These are phyloP conservation scores for Claviceps sp. DNA, from an alignment of 2,329 filamentous ascomycete species.

Conservation along the genomic window DNA sequence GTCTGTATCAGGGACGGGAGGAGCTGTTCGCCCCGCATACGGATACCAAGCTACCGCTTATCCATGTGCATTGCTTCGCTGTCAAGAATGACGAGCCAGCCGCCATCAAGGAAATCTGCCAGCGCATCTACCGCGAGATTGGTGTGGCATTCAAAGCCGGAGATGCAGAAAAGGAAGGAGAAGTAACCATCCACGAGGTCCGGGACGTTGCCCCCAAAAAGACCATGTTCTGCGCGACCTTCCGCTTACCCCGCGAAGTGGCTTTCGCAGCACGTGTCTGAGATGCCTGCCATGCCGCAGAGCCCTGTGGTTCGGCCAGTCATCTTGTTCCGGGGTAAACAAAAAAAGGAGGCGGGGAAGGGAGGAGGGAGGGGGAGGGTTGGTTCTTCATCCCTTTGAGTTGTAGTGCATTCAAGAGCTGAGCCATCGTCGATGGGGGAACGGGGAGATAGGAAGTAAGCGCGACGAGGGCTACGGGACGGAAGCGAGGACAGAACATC, in stretches of 20 bases:
- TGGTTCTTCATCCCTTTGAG: neutral
- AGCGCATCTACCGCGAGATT: slow-evolving; percentile 27
- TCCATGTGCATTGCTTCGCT: slow-evolving; percentile 93
- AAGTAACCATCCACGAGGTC: slow-evolving; percentile 53
- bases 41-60: slow-evolving; percentile 52
- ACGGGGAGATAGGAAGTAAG: no score
- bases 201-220: slow-evolving; percentile 86
- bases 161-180: slow-evolving; percentile 31
- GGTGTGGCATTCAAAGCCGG: slow-evolving; percentile 27
- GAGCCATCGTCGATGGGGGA: no score
- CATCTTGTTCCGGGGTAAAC: neutral
- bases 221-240: slow-evolving; percentile 92
- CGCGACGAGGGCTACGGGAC: no score
- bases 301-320: neutral
- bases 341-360: no score
- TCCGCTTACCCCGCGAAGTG: slow-evolving; percentile 69
- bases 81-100: slow-evolving; percentile 66
- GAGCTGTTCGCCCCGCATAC: slow-evolving; percentile 49
- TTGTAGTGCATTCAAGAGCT: no score
- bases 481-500: no score
- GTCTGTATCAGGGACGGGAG: slow-evolving; percentile 64
- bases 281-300: neutral
- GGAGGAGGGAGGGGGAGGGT: neutral
- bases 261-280: slow-evolving; percentile 48
- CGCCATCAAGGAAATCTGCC: slow-evolving; percentile 36